Evolutionary conservation across 1,284 basidiomycete species (phyloP), one percentile per base, ranked within the genome.

Genomic region (Pascua sp.): DNA sequence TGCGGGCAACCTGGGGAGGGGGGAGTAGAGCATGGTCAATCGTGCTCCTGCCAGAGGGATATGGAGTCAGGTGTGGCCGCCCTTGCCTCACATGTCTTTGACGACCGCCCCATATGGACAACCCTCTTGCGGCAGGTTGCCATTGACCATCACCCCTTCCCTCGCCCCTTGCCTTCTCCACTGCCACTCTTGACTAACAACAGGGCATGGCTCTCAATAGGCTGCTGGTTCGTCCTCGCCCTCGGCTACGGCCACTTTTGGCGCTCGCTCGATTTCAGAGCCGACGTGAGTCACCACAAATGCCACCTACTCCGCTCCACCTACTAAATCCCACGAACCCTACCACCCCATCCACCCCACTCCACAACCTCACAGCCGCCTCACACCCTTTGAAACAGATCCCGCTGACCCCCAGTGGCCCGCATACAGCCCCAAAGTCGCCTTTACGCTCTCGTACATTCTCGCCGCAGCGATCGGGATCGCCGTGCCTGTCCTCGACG

Each of bases 401-500:
- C 24, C 24, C 24, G 24, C 24, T 32, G n/a, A 36, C 17, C 11
- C 12, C 18, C 67, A 80, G 61, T 95, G 92, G 91, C 69, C 79
- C 1, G 70, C 68, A 1, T 80, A 86, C 65, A 82, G 87, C 0
- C 91, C 92, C 0, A 81, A 85, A 17, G 71, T 90, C 38, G 76
- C 81, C 36, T 94, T 86, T 71, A 82, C 91, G 17, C 78, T 92
- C 52, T 81, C 83, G 4, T 94, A 86, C 72, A 83, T 95, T n/a
- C 82, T 97, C 4, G 81, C 85, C 13, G 73, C 81, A 9, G 88
- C 95, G 0, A 80, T 83, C 64, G 80, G 77, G 49, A 74, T 93
- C 37, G 90, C 92, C 0, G 86, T 98, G 0, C 80, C 83, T 1
- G 80, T 91, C 44, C 91, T 98, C 85, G 78, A 86, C 0, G 70